Base-by-base conservation (phyloP, 225 moss, liverwort and hornwort species). In the Thuidium tamariscinum region DNA sequence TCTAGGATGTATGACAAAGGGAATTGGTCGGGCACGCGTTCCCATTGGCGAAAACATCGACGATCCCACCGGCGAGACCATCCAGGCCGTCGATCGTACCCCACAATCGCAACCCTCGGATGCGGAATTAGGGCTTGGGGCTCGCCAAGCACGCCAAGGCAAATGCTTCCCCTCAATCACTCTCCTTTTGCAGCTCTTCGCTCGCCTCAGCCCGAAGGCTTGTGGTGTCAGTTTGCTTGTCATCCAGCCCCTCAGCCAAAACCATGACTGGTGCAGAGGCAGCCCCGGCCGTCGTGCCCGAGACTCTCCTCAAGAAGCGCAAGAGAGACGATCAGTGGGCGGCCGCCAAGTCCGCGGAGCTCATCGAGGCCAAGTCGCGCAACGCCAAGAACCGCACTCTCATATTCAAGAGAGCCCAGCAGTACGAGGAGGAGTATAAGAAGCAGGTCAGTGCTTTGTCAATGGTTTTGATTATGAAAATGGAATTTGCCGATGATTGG, bases 321-420 rank as follows among this genome's bases (percentile, higher is more conserved):
- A 96, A 89, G 87, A 89, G 93, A 51, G 88, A 96, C 84, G 96
- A 96, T 15, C 82, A 96, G 72, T 96, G 96, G 96, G 91, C 83
- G 59, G 90, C 93, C 82, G 88, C 95, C 60, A 92, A 91, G 86
- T 87, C 92, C 42, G 59, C 79, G 44, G 77, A 79, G 73, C 51
- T 88, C 44, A 60, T 86, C 15, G 85, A 67, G 73, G 86, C 88
- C 52, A 90, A 90, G 88, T 85, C 90, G 11, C 95, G 92, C 85
- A 94, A 87, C 82, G 89, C 90, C 16, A 88, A 89, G 80, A 94
- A 94, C 77, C 94, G 96, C 22, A 92, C 94, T 65, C 87, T 92
- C 22, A 95, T 94, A 65, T 97, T 95, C 88, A 97, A 93, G 93
- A 91, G 95, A 8, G 92, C 96, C 3, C 94, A 95, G 89, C 91